Evolutionary conservation across 108 stramenopile species (phyloP), one percentile per base, ranked within the genome.

Genomic region (Fistulifera pelliculosa): DNA sequence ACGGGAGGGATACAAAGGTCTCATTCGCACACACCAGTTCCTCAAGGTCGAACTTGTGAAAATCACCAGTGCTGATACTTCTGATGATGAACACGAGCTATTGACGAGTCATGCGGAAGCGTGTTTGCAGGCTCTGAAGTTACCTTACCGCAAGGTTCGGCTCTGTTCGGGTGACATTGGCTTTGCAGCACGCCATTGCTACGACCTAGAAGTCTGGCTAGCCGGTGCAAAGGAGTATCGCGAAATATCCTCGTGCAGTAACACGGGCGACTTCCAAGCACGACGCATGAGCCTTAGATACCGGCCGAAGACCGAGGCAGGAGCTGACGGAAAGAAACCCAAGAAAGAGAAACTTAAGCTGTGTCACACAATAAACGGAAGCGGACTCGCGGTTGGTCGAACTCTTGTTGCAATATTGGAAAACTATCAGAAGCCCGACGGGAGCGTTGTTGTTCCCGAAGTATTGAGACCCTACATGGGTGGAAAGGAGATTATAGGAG

Each of bases 131-230:
- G 66, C 69, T 40, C 58, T 98, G 62, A 83, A 85, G 54, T 64
- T 99, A 26, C 97, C 95, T 0, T 97, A 90, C 60, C 83, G 95
- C 18, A 95, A 81, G 61, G 83, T 99, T 35, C 64, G 82, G n/a
- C 69, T 99, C 61, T 97, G 95, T 70, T 76, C 84, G 0, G 96
- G 94, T 18, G 98, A 99, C 60, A 83, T 97, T 40, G 96, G 98
- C 1, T 96, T 97, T 55, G 60, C 82, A 28, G 98, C 98, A 0
- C 66, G 82, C 7, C 80, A 88, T 27, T 98, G 97, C 62, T 97
- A 96, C 63, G 98, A 99, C 75, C 70, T 99, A 63, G 96, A 99
- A 56, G 98, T 96, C 0, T 99, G 96, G 94, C 75, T 99, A 58
- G 95, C 98, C 1, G 92, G 88, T n/a, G 83, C 78, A 8, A 61